A percentile compares a stretch with the other conserved stretches of the same genome.
Evolutionary conservation across 2,329 filamentous ascomycete species (phyloP).

Genomic region (Sordariomycetes sp.): DNA sequence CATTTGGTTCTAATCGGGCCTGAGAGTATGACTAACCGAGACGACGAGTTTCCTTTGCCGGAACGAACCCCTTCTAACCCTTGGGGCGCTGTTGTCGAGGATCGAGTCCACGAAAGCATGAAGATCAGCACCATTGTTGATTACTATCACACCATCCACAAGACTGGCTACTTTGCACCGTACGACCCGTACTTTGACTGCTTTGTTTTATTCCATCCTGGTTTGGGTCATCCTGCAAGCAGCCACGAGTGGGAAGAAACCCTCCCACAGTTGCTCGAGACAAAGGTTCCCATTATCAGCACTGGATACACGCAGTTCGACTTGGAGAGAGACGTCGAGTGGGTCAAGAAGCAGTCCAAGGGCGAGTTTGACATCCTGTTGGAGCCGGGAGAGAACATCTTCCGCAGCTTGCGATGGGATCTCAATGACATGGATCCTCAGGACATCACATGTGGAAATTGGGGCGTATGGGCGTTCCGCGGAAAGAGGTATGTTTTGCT

Average conservation of each 20-base stretch:
- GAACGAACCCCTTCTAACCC: conserved; percentile 78
- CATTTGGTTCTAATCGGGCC: conserved; percentile 93
- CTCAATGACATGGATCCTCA: conserved; percentile 91
- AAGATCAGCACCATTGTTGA: conserved; percentile 98
- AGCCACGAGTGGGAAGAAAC: conserved; percentile 93
- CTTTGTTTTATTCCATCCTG: conserved; percentile 94
- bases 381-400: conserved; percentile 87
- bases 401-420: conserved; percentile 93
- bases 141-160: conserved; percentile 94
- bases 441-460: conserved; percentile 92
- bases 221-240: conserved; percentile 86
- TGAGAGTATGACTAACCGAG: conserved; percentile 90
- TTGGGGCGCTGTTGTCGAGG: conserved; percentile 89
- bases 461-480: conserved; percentile 94
- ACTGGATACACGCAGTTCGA: conserved; percentile 96
- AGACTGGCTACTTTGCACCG: conserved; percentile 81
- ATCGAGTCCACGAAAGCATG: conserved; percentile 77
- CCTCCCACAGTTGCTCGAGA: conserved; percentile 81
- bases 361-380: conserved; percentile 90
- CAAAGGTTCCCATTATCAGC: conserved; percentile 87
- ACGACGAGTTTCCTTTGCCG: conserved; percentile 85
- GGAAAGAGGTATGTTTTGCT: conserved; percentile 70
- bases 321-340: conserved; percentile 85
- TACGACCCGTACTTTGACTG: conserved; percentile 98
- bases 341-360: conserved; percentile 74